Evolutionary conservation across 73 alveolate species (phyloP).

Genomic region (Paramecium pentaurelia): DNA sequence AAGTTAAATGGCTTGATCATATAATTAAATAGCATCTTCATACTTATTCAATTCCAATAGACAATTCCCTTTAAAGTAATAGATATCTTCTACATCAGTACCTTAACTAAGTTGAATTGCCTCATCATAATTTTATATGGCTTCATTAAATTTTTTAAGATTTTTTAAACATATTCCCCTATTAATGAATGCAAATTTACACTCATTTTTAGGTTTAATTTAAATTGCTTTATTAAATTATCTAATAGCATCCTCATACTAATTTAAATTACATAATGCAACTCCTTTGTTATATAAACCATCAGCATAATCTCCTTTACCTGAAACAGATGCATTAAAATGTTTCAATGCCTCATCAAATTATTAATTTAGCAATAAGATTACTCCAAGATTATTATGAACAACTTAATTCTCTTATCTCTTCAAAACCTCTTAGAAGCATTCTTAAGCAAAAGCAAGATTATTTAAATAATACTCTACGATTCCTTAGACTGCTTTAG

Average conservation of each 20-base stretch:
- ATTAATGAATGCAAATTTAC: conserved; percentile 42
- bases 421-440: neutral
- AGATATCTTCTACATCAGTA: conserved; percentile 34
- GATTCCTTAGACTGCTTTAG: conserved; percentile 13
- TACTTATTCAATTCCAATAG: conserved; percentile 1
- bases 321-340: neutral
- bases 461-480: conserved; percentile 1
- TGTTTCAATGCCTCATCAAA: conserved; percentile 41
- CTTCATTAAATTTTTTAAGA: conserved; percentile 43
- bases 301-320: conserved; percentile 50
- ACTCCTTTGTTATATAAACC: conserved; percentile 47
- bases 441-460: neutral
- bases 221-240: conserved; percentile 19
- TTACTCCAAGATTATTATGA: conserved; percentile 39
- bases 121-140: conserved; percentile 34
- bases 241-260: conserved; percentile 42
- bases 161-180: conserved; percentile 32
- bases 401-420: neutral
- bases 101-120: conserved; percentile 19
- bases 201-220: conserved; percentile 32
- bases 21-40: conserved; percentile 27
- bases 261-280: conserved; percentile 18
- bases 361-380: neutral
- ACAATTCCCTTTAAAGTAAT: conserved; percentile 36
- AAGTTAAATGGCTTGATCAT: conserved; percentile 12